Percentiles rank a stretch among this genome's conserved stretches.
Evolutionary conservation across 495 filamentous ascomycete genomes (phyloP).

Genomic region (Aspergillus homomorphus): DNA sequence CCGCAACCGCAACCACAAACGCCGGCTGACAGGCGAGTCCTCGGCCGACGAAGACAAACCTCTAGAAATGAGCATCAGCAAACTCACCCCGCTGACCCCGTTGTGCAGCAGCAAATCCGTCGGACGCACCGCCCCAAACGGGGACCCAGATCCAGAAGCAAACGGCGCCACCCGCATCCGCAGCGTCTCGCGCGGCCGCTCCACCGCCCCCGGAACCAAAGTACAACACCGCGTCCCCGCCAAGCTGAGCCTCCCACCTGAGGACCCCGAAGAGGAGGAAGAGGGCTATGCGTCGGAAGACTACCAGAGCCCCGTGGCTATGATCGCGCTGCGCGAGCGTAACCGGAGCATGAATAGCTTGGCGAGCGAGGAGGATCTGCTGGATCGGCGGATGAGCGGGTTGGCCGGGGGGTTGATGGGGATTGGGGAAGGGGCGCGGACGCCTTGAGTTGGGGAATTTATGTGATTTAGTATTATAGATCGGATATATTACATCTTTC

Average conservation of each 20-base stretch:
- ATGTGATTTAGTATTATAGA: no score
- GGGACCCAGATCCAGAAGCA: no score
- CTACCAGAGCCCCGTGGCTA: constrained; percentile 20
- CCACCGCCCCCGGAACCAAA: constrained; percentile 1
- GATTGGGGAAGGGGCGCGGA: constrained; percentile 44
- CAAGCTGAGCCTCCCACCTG: constrained; percentile 26
- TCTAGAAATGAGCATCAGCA: constrained; percentile 70
- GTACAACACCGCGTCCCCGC: constrained; percentile 16
- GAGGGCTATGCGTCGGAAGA: constrained; percentile 21
- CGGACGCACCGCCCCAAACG: neutral
- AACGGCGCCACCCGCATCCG: no score
- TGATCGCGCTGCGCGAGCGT: constrained; percentile 21
- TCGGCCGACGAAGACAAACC: constrained; percentile 76
- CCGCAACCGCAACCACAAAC: constrained; percentile 34
- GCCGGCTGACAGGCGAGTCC: constrained; percentile 53
- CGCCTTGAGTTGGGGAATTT: constrained; percentile 31
- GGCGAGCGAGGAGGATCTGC: constrained; percentile 77
- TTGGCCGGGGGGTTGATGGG: constrained; percentile 78
- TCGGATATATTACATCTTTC: no score
- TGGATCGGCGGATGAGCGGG: constrained; percentile 82
- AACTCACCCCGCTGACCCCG: constrained; percentile 25
- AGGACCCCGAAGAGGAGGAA: neutral
- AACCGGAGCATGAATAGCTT: constrained; percentile 67
- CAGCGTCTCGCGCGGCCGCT: constrained; percentile 11
- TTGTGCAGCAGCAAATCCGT: constrained; percentile 10